Percentiles rank a stretch among this genome's conserved stretches.
These are phyloP conservation scores for Dothistroma septosporum DNA, from an alignment of 2,329 filamentous ascomycete genomes.

Conservation along the genomic window DNA sequence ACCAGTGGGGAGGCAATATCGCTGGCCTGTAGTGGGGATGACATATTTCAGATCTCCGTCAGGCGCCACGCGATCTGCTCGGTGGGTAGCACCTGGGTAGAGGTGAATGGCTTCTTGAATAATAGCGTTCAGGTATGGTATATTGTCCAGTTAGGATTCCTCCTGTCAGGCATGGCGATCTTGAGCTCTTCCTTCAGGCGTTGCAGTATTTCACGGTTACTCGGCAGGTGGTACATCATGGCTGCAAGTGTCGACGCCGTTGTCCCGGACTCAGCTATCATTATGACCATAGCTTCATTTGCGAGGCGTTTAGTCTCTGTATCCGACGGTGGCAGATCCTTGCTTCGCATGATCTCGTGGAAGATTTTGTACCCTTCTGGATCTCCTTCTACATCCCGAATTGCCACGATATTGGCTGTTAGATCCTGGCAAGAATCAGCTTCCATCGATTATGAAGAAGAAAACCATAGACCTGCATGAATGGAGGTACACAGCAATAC, in stretches of 20 bases:
- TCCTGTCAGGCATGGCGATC: not conserved
- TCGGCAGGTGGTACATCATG: slow-evolving; percentile 14
- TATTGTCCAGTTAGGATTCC: slow-evolving; percentile 16
- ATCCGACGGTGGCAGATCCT: slow-evolving; percentile 8
- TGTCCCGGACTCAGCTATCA: slow-evolving; percentile 14
- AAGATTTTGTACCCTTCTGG: slow-evolving; percentile 11
- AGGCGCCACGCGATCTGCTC: slow-evolving; percentile 38
- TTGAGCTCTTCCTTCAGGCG: slow-evolving; percentile 12
- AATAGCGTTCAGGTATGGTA: slow-evolving; percentile 42
- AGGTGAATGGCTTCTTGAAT: slow-evolving; percentile 44
- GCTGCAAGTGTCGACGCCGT: slow-evolving; percentile 10
- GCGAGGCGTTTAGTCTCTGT: slow-evolving; percentile 8
- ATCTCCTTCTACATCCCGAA: not conserved
- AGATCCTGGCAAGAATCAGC: not conserved
- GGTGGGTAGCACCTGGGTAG: slow-evolving; percentile 42
- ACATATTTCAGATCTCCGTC: slow-evolving; percentile 37
- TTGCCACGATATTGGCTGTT: not conserved
- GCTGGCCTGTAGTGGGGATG: not conserved
- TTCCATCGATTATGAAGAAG: not conserved
- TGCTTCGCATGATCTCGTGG: slow-evolving; percentile 11
- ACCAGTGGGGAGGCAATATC: slow-evolving; percentile 30
- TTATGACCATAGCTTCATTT: slow-evolving; percentile 12
- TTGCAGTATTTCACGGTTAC: slow-evolving; percentile 4
- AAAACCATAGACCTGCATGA: slow-evolving; percentile 1
- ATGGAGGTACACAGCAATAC: not conserved